phyloP scores from a whole-genome alignment of 352 stramenopile genomes.

The Globisporangium cylindrosporum region DNA sequence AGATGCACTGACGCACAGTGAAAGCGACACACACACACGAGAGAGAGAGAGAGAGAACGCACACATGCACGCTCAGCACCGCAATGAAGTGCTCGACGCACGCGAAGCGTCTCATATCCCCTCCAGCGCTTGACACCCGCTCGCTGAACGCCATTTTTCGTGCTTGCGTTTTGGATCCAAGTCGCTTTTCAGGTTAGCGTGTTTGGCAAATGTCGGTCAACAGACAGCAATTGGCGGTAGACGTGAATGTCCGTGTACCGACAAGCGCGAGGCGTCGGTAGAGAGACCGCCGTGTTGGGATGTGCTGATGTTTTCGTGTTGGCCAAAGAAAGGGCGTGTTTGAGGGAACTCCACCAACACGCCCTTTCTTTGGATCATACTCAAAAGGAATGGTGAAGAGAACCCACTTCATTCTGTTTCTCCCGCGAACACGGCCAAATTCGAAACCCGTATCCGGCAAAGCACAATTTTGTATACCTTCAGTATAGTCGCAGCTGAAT shows the following conservation, averaged over 20 bases:
- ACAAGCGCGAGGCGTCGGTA: background rate
- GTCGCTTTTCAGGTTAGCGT: background rate
- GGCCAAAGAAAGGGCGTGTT: conserved; percentile 11
- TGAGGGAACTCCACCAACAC: background rate
- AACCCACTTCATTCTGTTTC: background rate
- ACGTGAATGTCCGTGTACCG: background rate
- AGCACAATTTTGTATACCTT: background rate
- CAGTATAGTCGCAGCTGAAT: background rate
- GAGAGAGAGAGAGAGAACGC: too few species aligned
- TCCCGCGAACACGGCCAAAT: background rate
- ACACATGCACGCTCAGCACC: background rate
- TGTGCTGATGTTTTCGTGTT: conserved; percentile 15
- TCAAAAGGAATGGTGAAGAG: too few species aligned
- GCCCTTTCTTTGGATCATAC: too few species aligned
- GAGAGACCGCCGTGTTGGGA: conserved; percentile 11
- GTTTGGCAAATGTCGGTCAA: conserved; percentile 13
- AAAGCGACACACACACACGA: background rate
- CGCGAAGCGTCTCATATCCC: background rate
- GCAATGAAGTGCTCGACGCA: background rate
- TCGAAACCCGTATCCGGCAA: background rate
- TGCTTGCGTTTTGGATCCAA: background rate
- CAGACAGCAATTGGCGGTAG: background rate
- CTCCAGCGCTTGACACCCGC: background rate
- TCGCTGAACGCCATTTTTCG: background rate
- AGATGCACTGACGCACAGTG: background rate